Conservation (phyloP, 257 asterid species). For the Salvia miltiorrhiza region DNA sequence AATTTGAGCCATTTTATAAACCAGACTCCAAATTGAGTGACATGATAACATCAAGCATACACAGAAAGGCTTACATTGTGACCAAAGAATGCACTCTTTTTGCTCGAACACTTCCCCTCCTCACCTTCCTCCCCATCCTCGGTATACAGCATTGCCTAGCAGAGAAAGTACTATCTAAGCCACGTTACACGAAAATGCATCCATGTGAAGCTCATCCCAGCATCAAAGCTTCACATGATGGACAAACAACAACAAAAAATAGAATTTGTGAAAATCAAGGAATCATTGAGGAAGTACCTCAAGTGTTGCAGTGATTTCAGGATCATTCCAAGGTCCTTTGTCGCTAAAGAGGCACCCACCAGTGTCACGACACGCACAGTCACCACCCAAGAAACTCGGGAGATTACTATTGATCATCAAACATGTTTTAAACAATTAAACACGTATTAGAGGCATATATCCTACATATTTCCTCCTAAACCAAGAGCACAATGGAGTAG, state of each 20-base stretch:
- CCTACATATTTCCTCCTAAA: not conserved
- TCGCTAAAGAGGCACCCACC: slow-evolving; percentile 67
- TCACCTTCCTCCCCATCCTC: slow-evolving; percentile 29
- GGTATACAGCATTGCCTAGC: slow-evolving; percentile 40
- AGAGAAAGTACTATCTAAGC: not conserved
- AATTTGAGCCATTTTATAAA: not conserved
- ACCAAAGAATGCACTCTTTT: slow-evolving; percentile 18
- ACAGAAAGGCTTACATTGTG: slow-evolving; percentile 28
- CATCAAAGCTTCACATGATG: not conserved
- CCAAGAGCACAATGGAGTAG: not conserved
- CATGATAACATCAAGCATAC: not conserved
- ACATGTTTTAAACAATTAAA: not conserved
- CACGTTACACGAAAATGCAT: not conserved
- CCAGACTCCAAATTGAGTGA: not conserved
- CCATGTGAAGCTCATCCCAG: not conserved
- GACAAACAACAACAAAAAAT: not conserved
- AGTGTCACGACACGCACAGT: slow-evolving; percentile 50
- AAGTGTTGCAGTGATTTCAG: slow-evolving; percentile 40
- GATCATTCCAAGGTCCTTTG: slow-evolving; percentile 82
- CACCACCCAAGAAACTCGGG: slow-evolving; percentile 70
- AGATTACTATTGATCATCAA: slow-evolving; percentile 43
- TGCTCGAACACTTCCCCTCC: not conserved
- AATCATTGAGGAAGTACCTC: slow-evolving; percentile 32
- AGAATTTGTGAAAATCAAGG: too few relatives aligned
- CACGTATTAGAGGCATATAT: not conserved